Percentiles rank a stretch among this genome's conserved stretches.
phyloP scores from a whole-genome alignment of 2,329 filamentous ascomycete species.

The Coniochaeta ligniaria region DNA sequence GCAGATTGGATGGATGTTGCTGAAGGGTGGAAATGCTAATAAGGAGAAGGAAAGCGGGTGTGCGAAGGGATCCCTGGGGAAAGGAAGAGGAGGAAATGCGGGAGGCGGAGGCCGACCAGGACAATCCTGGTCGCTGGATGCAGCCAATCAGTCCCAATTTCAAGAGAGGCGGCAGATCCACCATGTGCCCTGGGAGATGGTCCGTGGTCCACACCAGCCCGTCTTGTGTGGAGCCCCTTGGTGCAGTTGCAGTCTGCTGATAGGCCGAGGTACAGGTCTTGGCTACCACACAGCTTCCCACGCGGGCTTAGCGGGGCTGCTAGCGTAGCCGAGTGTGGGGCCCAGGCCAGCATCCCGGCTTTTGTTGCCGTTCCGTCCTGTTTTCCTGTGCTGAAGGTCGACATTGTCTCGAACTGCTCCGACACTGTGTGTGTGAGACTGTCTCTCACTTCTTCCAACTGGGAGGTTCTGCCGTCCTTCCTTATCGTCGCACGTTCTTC shows the following conservation, averaged over 20 bases:
- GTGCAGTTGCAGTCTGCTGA: background rate
- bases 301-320: conserved; percentile 1
- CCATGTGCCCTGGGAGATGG: background rate
- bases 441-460: background rate
- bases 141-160: background rate
- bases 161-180: background rate
- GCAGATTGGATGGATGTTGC: too few species aligned
- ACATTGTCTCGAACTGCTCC: background rate
- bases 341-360: background rate
- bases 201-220: background rate
- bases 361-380: background rate
- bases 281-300: conserved; percentile 1
- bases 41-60: background rate
- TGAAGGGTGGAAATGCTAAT: background rate
- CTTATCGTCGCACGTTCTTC: background rate
- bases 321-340: background rate
- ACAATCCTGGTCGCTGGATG: background rate
- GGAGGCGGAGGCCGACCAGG: background rate
- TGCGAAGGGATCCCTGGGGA: background rate
- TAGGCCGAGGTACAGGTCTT: background rate
- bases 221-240: background rate
- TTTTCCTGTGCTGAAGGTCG: background rate
- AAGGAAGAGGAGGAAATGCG: background rate
- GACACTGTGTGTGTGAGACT: background rate
- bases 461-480: background rate